Percentiles rank a stretch among this genome's conserved stretches.
Evolutionary conservation across 2,329 filamentous ascomycete species (phyloP).

Genomic region (Scytalidium sp.): DNA sequence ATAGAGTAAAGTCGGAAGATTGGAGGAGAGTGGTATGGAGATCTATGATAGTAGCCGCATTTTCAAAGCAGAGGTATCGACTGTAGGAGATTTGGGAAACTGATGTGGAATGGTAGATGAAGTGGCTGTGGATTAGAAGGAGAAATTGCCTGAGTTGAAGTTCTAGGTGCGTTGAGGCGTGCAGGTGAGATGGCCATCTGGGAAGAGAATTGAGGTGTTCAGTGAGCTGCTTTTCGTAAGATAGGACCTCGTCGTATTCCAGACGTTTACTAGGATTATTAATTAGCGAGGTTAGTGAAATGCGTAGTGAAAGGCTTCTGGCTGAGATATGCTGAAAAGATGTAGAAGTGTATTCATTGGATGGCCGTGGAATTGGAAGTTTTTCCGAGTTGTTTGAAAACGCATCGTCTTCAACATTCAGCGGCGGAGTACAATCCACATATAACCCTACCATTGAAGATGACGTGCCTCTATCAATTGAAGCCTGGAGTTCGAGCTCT

Average conservation of each 20-base stretch:
- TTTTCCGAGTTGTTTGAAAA: not conserved
- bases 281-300: not conserved
- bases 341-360: not conserved
- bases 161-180: not conserved
- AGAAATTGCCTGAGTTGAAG: slow-evolving; percentile 1
- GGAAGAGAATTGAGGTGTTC: not conserved
- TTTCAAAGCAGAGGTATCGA: not conserved
- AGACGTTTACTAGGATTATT: not conserved
- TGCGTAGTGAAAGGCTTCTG: not conserved
- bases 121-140: not conserved
- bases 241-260: not conserved
- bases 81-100: not conserved
- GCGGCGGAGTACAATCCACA: not conserved
- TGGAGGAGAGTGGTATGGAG: not conserved
- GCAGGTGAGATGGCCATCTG: not conserved
- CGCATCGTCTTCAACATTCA: slow-evolving; percentile 2
- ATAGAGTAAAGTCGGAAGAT: not conserved
- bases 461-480: not conserved
- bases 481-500: slow-evolving; percentile 1
- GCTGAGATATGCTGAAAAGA: not conserved
- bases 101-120: not conserved
- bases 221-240: not conserved
- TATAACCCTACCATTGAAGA: not conserved
- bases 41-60: not conserved
- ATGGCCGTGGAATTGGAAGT: not conserved